phyloP scores from a whole-genome alignment of 768 basidiomycete genomes.

The Suillus alpinus region DNA sequence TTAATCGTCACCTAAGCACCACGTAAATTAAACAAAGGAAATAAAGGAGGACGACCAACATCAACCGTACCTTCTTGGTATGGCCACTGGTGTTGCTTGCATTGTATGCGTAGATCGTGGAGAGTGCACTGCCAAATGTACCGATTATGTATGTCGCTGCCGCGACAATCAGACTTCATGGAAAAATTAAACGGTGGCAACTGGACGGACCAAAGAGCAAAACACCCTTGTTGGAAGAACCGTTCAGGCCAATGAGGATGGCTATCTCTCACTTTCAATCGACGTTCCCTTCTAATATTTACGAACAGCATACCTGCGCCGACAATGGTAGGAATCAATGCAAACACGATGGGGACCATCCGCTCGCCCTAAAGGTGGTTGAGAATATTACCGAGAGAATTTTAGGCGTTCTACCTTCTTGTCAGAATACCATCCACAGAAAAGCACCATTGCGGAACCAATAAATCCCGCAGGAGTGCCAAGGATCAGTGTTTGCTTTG shows the following conservation, averaged over 20 bases:
- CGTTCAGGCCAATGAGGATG: constrained; percentile 53
- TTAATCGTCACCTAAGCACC: constrained; percentile 49
- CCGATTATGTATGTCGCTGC: constrained; percentile 48
- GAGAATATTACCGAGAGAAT: background rate
- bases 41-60: background rate
- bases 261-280: constrained; percentile 24
- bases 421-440: constrained; percentile 66
- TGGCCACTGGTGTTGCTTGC: constrained; percentile 63
- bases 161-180: background rate
- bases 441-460: constrained; percentile 43
- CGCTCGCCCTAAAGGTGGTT: constrained; percentile 44
- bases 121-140: constrained; percentile 59
- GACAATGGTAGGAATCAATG: constrained; percentile 56
- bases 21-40: background rate
- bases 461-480: constrained; percentile 55
- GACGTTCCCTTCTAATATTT: background rate
- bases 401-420: constrained; percentile 40
- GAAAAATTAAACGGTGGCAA: background rate
- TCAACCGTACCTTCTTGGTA: constrained; percentile 53
- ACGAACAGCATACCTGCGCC: constrained; percentile 41
- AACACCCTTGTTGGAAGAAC: constrained; percentile 45
- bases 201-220: constrained; percentile 50
- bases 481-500: constrained; percentile 59
- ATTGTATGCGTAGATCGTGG: constrained; percentile 62
- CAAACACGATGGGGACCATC: constrained; percentile 59